Conservation (phyloP, 257 asterid genomes). For the Solanum habrochaites region DNA sequence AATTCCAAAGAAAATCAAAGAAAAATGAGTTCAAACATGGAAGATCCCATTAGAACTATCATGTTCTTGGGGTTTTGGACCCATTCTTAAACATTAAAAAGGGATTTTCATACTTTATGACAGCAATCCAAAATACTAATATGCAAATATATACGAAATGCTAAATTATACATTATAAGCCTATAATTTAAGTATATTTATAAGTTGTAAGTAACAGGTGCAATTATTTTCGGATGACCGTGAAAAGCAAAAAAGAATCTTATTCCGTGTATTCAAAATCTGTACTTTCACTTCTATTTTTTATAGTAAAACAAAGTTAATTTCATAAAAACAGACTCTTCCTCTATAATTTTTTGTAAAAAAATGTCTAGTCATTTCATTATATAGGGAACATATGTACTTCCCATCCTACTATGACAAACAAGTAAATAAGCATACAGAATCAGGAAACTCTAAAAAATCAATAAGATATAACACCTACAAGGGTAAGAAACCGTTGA, state of each 20-base stretch:
- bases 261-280: not conserved
- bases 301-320: not conserved
- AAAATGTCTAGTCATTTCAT: not conserved
- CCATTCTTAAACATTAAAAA: conserved; percentile 20
- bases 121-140: not conserved
- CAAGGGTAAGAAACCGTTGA: not conserved
- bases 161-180: no score
- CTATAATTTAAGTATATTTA: no score
- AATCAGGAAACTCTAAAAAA: not conserved
- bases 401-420: not conserved
- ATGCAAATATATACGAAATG: no score
- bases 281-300: not conserved
- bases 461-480: not conserved
- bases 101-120: not conserved
- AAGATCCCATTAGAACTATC: conserved; percentile 53
- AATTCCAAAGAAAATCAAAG: conserved; percentile 14
- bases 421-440: not conserved
- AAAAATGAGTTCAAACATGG: conserved; percentile 24
- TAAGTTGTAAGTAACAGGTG: no score
- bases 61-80: conserved; percentile 53
- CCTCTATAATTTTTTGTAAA: not conserved
- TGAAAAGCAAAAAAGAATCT: not conserved
- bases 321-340: not conserved
- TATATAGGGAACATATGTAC: not conserved
- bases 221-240: not conserved